Base-by-base conservation (phyloP, 257 asterid genomes). In the Solanum peruvianum region DNA sequence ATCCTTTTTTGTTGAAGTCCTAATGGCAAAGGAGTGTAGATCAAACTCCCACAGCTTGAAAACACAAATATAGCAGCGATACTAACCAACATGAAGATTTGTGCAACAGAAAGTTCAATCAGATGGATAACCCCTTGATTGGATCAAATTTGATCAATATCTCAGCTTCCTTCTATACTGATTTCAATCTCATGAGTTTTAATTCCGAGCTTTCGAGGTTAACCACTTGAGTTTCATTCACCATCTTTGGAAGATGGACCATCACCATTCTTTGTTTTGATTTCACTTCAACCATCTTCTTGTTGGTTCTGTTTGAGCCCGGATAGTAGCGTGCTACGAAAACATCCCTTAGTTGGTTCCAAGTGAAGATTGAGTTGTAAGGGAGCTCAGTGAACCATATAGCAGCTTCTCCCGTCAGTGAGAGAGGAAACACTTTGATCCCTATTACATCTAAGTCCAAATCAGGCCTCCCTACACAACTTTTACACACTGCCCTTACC, bases 191-290 rank as follows among this genome's bases (percentile, higher is more conserved):
- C 87, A 81, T 89, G 62, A 84, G 58, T 90, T 89, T 91, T 92
- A 92, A 90, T 21, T 69, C 86, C 7, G 86, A n/a, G 72, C 62
- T 85, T 71, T 85, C 85, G 3, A 91, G 83, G 45, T 89, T 89
- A 21, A 92, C 94, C 33, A 70, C 71, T 87, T 88, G 91, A 67
- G 89, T 90, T 60, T 88, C 93, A 13, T 87, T 86, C 42, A 88
- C 92, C 45, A 89, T 87, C 88, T 86, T 90, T 4, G 89, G 92
- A 21, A 92, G 86, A 25, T 49, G 41, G 31, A 70, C 89, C 73
- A 83, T 82, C 16, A 86, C 89, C 75, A 52, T 47, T 67, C 56
- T 88, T 64, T 90, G 92, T 41, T 80, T 73, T 4, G 88, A 49
- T 4, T 72, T 29, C 7, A 25, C 75, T 12, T 86, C 83, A 41